phyloP scores from a whole-genome alignment of 352 stramenopile species.

The Phytopythium oedochilum region DNA sequence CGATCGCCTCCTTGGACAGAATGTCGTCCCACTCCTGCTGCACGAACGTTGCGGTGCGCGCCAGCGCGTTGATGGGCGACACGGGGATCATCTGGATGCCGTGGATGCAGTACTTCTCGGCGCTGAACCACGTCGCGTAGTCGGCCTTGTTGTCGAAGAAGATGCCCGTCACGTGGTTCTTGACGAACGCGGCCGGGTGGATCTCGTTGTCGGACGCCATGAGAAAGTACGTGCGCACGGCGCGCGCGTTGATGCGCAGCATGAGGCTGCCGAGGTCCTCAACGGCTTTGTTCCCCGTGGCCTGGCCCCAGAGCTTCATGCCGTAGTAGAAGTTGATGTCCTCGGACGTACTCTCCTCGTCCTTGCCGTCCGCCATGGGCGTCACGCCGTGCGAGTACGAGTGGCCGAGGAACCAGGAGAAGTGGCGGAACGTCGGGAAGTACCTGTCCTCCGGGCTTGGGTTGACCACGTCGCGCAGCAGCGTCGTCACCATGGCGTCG shows the following conservation, averaged over 20 bases:
- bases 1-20: conserved; percentile 50
- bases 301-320: conserved; percentile 71
- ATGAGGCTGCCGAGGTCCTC: conserved; percentile 74
- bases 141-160: conserved; percentile 46
- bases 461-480: conserved; percentile 74
- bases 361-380: conserved; percentile 56
- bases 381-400: conserved; percentile 70
- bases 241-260: conserved; percentile 58
- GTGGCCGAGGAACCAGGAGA: conserved; percentile 74
- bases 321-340: conserved; percentile 81
- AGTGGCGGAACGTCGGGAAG: conserved; percentile 70
- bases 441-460: conserved; percentile 39
- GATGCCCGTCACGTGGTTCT: conserved; percentile 38
- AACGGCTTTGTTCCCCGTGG: conserved; percentile 44
- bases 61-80: conserved; percentile 50
- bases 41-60: conserved; percentile 54
- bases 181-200: conserved; percentile 37
- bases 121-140: conserved; percentile 51
- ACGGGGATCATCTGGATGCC: conserved; percentile 58
- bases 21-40: conserved; percentile 72
- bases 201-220: conserved; percentile 47
- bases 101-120: conserved; percentile 43
- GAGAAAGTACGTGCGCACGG: conserved; percentile 68
- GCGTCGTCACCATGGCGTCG: conserved; percentile 50
- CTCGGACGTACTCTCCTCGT: conserved; percentile 71